Evolutionary conservation across 225 moss, liverwort and hornwort species (phyloP).

Genomic region (Physcomitrium patens): DNA sequence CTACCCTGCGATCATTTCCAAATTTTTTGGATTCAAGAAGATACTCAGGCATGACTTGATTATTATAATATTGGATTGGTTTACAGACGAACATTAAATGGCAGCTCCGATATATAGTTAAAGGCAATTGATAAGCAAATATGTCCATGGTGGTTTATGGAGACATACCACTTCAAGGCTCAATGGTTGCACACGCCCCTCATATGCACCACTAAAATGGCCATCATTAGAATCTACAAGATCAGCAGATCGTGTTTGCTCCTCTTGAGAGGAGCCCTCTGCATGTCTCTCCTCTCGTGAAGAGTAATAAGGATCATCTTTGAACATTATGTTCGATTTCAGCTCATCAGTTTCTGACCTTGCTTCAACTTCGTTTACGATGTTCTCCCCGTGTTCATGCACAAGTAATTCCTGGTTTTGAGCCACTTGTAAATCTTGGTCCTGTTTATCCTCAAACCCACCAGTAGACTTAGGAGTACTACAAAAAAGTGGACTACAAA

Average conservation of each 20-base stretch:
- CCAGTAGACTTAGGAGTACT: constrained; percentile 40
- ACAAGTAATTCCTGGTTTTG: constrained; percentile 26
- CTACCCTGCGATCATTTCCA: constrained; percentile 50
- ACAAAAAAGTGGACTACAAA: constrained; percentile 58
- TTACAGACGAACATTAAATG: neutral
- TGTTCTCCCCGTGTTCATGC: constrained; percentile 35
- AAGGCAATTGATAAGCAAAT: neutral
- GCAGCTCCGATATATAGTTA: neutral
- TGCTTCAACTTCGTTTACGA: constrained; percentile 16
- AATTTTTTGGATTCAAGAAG: constrained; percentile 19
- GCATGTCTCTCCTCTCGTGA: constrained; percentile 56
- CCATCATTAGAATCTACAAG: constrained; percentile 43
- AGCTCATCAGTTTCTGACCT: constrained; percentile 44
- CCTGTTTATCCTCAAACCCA: constrained; percentile 28
- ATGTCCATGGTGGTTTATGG: neutral
- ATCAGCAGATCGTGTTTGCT: constrained; percentile 35
- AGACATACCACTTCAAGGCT: constrained; percentile 58
- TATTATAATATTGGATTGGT: neutral
- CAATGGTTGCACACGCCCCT: constrained; percentile 50
- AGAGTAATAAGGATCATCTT: constrained; percentile 47
- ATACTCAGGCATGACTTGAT: constrained; percentile 11
- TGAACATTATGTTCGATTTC: constrained; percentile 59
- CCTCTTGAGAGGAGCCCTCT: constrained; percentile 47
- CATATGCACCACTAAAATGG: constrained; percentile 53
- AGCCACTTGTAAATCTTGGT: constrained; percentile 19